Evolutionary conservation across 345 rosid species (phyloP).

Genomic region (Abelmoschus esculentus): DNA sequence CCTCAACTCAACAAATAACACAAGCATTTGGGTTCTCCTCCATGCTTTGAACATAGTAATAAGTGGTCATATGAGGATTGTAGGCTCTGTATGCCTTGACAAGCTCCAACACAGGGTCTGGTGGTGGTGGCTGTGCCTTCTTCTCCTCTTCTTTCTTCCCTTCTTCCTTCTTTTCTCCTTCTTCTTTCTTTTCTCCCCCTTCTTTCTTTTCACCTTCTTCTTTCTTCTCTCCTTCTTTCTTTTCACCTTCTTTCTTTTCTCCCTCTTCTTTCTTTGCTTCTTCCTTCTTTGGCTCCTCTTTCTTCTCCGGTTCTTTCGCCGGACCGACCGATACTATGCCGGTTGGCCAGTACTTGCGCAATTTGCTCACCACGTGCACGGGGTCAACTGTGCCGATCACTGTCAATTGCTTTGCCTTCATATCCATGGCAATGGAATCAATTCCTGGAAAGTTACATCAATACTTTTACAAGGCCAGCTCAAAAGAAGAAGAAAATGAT

Average conservation of each 20-base stretch:
- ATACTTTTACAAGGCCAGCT: not conserved
- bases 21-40: slow-evolving; percentile 97
- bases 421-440: slow-evolving; percentile 73
- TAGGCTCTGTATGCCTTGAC: slow-evolving; percentile 76
- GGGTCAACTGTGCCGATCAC: slow-evolving; percentile 78
- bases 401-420: slow-evolving; percentile 69
- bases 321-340: slow-evolving; percentile 73
- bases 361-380: slow-evolving; percentile 54
- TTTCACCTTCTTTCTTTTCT: slow-evolving; percentile 37
- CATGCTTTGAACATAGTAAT: slow-evolving; percentile 74
- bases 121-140: slow-evolving; percentile 30
- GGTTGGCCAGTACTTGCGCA: slow-evolving; percentile 75
- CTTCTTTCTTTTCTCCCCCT: slow-evolving; percentile 37
- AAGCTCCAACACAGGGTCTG: slow-evolving; percentile 63
- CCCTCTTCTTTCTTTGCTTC: slow-evolving; percentile 57
- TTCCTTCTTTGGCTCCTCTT: slow-evolving; percentile 56
- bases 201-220: slow-evolving; percentile 32
- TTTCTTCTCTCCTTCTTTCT: slow-evolving; percentile 47
- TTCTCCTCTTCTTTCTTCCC: slow-evolving; percentile 35
- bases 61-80: slow-evolving; percentile 61
- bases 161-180: slow-evolving; percentile 51
- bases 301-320: slow-evolving; percentile 79
- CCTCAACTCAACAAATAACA: slow-evolving; percentile 35
- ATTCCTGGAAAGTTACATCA: slow-evolving; percentile 41
- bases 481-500: not conserved